A percentile compares a stretch with the other conserved stretches of the same genome.
Conservation (phyloP, 768 basidiomycete species). For the Pleurotus djamor region DNA sequence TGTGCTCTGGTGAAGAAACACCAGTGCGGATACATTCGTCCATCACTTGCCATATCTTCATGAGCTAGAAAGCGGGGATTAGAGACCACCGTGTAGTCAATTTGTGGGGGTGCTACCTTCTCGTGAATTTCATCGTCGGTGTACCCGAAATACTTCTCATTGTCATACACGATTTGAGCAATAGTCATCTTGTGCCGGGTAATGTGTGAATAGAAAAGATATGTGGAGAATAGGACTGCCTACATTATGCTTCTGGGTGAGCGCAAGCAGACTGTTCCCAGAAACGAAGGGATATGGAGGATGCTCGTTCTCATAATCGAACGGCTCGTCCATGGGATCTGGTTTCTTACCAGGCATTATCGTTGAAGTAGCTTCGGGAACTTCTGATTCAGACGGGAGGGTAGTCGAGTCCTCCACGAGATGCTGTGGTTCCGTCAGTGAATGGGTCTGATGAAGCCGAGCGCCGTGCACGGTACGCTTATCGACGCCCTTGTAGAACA, state of each 20-base stretch:
- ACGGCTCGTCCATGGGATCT: slow-evolving; percentile 4
- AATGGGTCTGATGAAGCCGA: slow-evolving; percentile 66
- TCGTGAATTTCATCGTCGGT: slow-evolving; percentile 71
- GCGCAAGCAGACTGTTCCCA: slow-evolving; percentile 67
- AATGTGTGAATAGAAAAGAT: slow-evolving; percentile 8
- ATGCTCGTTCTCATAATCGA: slow-evolving; percentile 31
- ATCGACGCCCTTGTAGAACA: slow-evolving; percentile 92
- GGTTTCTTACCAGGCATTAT: slow-evolving; percentile 4
- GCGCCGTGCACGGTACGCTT: slow-evolving; percentile 79
- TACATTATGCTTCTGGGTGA: slow-evolving; percentile 83
- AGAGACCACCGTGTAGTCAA: background rate
- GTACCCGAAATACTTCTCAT: slow-evolving; percentile 81
- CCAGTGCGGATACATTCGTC: slow-evolving; percentile 87
- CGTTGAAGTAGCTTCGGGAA: background rate
- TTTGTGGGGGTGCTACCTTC: slow-evolving; percentile 44
- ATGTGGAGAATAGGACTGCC: slow-evolving; percentile 20
- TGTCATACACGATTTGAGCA: slow-evolving; percentile 91
- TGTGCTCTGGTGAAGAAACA: slow-evolving; percentile 74
- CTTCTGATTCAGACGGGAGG: slow-evolving; percentile 9
- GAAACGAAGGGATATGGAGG: slow-evolving; percentile 86
- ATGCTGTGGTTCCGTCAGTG: slow-evolving; percentile 32
- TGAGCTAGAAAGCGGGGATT: slow-evolving; percentile 33
- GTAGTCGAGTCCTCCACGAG: background rate
- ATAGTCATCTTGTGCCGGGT: slow-evolving; percentile 70
- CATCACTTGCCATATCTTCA: slow-evolving; percentile 90